phyloP scores from a whole-genome alignment of 495 filamentous ascomycete species.

The Staphylotrichum tortipilum region DNA sequence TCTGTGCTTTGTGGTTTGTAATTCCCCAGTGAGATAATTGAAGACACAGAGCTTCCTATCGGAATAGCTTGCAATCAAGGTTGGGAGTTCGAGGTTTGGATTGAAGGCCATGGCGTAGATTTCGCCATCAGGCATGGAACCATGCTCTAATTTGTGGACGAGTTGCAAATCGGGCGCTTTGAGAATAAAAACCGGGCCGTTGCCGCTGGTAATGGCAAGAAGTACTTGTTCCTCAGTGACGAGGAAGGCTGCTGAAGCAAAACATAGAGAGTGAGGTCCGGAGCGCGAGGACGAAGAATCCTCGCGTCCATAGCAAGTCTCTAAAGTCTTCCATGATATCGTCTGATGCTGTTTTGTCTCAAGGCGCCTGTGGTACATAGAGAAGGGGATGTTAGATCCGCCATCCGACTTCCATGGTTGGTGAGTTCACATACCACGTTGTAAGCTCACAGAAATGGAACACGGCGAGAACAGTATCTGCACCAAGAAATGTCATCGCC shows the following conservation, averaged over 20 bases:
- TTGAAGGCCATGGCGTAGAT: constrained; percentile 20
- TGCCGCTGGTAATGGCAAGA: constrained; percentile 20
- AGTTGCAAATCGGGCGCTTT: constrained; percentile 12
- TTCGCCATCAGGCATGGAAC: constrained; percentile 5
- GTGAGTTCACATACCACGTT: constrained; percentile 8
- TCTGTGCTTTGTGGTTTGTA: neutral
- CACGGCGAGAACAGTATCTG: constrained; percentile 12
- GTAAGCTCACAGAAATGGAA: constrained; percentile 12
- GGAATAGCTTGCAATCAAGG: constrained; percentile 14
- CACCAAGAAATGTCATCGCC: constrained; percentile 5
- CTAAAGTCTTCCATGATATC: constrained; percentile 11
- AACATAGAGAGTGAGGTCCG: no score
- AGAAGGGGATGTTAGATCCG: no score
- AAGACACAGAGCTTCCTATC: constrained; percentile 18
- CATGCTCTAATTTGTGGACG: neutral
- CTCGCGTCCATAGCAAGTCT: no score
- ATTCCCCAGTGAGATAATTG: constrained; percentile 13
- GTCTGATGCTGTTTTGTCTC: constrained; percentile 3
- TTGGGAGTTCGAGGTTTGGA: constrained; percentile 16
- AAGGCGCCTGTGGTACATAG: no score
- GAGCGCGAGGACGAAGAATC: no score
- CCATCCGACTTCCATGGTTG: no score
- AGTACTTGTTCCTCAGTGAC: constrained; percentile 4
- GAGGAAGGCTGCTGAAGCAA: constrained; percentile 14
- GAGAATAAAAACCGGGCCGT: constrained; percentile 16